Conservation (phyloP, 306 rosid species). For the Rosa chinensis region DNA sequence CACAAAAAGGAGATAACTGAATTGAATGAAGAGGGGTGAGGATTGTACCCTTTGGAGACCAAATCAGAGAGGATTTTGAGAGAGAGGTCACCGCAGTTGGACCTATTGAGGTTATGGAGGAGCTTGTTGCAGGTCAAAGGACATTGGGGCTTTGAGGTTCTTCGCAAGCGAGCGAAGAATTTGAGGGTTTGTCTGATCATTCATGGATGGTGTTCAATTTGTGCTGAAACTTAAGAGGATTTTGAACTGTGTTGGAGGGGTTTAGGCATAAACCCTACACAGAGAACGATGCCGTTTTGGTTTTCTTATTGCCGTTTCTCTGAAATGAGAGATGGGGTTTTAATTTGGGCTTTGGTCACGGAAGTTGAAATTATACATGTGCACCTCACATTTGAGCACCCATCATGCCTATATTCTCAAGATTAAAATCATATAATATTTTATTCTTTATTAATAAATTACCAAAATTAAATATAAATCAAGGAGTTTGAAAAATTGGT, state of each 20-base stretch:
- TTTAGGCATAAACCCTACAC: constrained; percentile 21
- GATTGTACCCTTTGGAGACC: constrained; percentile 38
- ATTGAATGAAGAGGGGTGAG: constrained; percentile 43
- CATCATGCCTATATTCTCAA: no score
- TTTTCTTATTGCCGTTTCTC: no score
- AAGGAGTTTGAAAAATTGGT: no score
- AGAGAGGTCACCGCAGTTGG: constrained; percentile 34
- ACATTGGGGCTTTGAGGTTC: constrained; percentile 21
- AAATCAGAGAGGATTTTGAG: constrained; percentile 28
- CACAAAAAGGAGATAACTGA: constrained; percentile 30
- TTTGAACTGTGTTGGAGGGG: background rate
- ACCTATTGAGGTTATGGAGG: constrained; percentile 31
- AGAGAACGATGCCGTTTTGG: background rate
- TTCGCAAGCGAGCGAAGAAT: constrained; percentile 33
- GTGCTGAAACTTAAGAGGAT: background rate
- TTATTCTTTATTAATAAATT: no score
- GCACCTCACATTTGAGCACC: background rate
- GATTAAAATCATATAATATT: no score
- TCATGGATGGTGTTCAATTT: constrained; percentile 1
- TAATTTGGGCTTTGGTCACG: no score
- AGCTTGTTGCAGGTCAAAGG: constrained; percentile 39
- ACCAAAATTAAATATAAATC: no score
- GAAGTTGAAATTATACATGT: no score
- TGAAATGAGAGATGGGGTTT: no score
- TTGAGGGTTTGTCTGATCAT: constrained; percentile 34